phyloP scores from a whole-genome alignment of 2,329 filamentous ascomycete species.

The Penicillium sp. region DNA sequence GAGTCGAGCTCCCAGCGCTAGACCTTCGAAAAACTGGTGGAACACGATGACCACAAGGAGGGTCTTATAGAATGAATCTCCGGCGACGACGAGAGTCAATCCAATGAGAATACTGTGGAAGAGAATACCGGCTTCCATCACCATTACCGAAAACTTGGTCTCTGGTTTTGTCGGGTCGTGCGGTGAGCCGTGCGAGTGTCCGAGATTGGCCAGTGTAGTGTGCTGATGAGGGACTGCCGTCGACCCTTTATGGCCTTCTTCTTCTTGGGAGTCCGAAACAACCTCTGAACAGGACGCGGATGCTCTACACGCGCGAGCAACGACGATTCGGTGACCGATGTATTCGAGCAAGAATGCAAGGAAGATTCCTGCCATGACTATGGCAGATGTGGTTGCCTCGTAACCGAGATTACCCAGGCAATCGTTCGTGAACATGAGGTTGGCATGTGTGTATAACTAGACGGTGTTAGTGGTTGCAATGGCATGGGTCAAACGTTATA shows the following conservation, averaged over 20 bases:
- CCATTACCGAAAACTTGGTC: constrained; percentile 56
- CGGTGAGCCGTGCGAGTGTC: constrained; percentile 30
- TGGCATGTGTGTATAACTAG: constrained; percentile 65
- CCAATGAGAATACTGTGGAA: constrained; percentile 63
- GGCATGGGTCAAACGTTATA: background rate
- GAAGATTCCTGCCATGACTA: constrained; percentile 69
- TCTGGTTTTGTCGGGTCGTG: constrained; percentile 29
- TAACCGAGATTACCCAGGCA: constrained; percentile 63
- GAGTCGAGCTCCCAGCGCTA: constrained; percentile 67
- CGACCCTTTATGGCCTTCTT: constrained; percentile 4
- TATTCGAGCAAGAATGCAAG: constrained; percentile 68
- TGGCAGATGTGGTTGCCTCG: constrained; percentile 62
- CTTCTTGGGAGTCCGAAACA: constrained; percentile 4
- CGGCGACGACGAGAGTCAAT: constrained; percentile 42
- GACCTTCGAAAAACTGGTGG: constrained; percentile 72
- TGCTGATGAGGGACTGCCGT: constrained; percentile 9
- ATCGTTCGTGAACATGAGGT: constrained; percentile 64
- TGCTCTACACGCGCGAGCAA: constrained; percentile 19
- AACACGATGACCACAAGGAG: constrained; percentile 63
- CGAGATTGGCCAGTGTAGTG: constrained; percentile 21
- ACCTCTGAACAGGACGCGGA: constrained; percentile 3
- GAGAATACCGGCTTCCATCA: constrained; percentile 67
- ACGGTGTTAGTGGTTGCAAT: background rate
- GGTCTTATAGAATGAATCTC: constrained; percentile 48
- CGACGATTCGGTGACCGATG: constrained; percentile 55